Base-by-base conservation (phyloP, 495 filamentous ascomycete genomes). In the Hyaloscypha finlandica region DNA sequence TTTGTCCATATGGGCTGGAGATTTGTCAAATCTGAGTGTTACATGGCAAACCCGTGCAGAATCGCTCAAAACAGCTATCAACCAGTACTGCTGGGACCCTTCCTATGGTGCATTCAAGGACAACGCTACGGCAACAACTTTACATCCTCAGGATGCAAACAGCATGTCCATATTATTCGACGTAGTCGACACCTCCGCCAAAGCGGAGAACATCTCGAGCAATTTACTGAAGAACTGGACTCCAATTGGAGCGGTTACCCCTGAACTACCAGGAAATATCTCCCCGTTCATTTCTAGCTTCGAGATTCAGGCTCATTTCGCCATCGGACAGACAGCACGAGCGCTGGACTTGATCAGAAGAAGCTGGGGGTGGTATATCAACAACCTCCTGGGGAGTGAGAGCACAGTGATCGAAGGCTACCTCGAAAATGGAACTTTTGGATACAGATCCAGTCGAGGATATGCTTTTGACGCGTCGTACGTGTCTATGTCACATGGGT, bases 391-490 rank as follows among this genome's bases (percentile, higher is more conserved):
- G 68, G 85, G 86, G 65, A 90, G 86, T 1, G 80, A 88, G 64
- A 85, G 81, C 51, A 91, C 88, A 0, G 84, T 88, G 32, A 81
- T 89, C 42, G 88, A 90, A 73, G 87, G 87, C 0, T 89, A 88
- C 67, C 76, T 85, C 16, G 71, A 69, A 1, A 81, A 88, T 70
- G 87, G 86, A 32, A 80, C 79, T 5, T 84, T 88, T 61, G 82
- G 83, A 31, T 90, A 91, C 70, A 79, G 84, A 9, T 81, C 82
- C 6, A 84, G 85, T 68, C 74, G 77, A 51, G 81, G 81, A 6
- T 83, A 83, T 55, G 72, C 67, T 33, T 77, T 75, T 31, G 84
- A 85, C 64, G 81, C 83, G 55, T 75, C 83, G 25, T 83, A 86
- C 39, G 80, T 85, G 6, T 84, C 79, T 8, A 86, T 89, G 69